Base-by-base conservation (phyloP, 805 yeast genomes). In the Jamesozyma jinghongensis region DNA sequence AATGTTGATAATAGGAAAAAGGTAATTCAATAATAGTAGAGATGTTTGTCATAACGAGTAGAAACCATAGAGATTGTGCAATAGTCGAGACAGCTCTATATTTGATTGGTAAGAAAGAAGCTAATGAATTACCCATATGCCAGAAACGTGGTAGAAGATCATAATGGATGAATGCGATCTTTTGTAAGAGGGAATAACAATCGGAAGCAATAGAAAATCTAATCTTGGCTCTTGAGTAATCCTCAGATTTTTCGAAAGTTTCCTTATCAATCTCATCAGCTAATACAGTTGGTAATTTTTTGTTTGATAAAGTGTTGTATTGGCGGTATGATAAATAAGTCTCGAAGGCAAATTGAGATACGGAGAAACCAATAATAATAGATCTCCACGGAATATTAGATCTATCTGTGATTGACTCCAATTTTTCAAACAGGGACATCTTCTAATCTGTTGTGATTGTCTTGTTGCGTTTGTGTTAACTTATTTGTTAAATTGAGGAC, bases 311-410 rank as follows among this genome's bases (percentile, higher is more conserved):
- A 7, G 79, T 80, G 49, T 69, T 71, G 58, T 81, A 83, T 61
- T 92, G 97, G 53, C 97, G 80, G 49, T 70, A 73, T 36, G 78
- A 74, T 40, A 92, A 67, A 56, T 80, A 81, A 3, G 81, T 70
- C 51, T 85, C 92, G 58, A 87, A 87, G 3, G 71, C 62, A 54
- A 73, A 86, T 57, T 86, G 83, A 26, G 83, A 84, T 13, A 81
- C 67, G 3, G 94, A 73, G 54, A 86, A 77, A 1, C 87, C 84
- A 34, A 83, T 59, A 36, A 90, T 75, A 34, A 88, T 67, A 11
- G 70, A 53, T 56, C 85, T 86, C 96, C 96, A 92, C 46, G 86
- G 74, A 53, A 85, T 74, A 13, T 71, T 69, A 3, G 92, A 80
- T 37, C 64, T 67, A 56, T 86, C 95, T 44, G 81, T 65, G 27